A percentile compares a stretch with the other conserved stretches of the same genome.
These are phyloP conservation scores for Daldinia eschscholtzii DNA, from an alignment of 2,329 filamentous ascomycete genomes.

Conservation along the genomic window DNA sequence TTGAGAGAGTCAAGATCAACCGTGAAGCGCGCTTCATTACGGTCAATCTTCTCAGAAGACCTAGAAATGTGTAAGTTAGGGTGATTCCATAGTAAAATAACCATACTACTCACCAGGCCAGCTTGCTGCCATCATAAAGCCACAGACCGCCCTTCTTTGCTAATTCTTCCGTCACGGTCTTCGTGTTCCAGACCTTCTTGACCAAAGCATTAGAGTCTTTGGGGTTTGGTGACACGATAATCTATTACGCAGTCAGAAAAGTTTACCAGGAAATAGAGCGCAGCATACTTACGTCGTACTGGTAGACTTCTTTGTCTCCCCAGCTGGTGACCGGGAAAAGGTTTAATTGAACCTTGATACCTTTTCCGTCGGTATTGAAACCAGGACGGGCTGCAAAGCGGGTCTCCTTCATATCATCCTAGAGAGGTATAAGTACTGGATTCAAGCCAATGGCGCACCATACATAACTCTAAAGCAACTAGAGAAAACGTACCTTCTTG, in stretches of 20 bases:
- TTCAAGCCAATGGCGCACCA: neutral
- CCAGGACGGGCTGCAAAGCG: slow-evolving; percentile 63
- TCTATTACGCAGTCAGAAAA: slow-evolving; percentile 59
- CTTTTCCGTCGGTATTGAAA: slow-evolving; percentile 68
- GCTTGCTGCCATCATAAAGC: slow-evolving; percentile 85
- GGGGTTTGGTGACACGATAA: slow-evolving; percentile 72
- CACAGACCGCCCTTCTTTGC: slow-evolving; percentile 64
- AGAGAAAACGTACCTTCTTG: slow-evolving; percentile 52
- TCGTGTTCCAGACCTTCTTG: slow-evolving; percentile 81
- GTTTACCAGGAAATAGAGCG: neutral
- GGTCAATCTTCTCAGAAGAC: slow-evolving; percentile 57
- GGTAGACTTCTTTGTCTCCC: slow-evolving; percentile 74
- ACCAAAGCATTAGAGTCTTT: slow-evolving; percentile 72
- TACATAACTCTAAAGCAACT: neutral
- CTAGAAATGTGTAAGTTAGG: slow-evolving; percentile 43
- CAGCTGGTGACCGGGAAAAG: slow-evolving; percentile 76
- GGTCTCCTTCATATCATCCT: slow-evolving; percentile 46
- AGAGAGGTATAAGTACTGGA: slow-evolving; percentile 33
- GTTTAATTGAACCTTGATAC: slow-evolving; percentile 73
- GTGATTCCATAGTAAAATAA: neutral
- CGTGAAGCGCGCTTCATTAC: slow-evolving; percentile 65
- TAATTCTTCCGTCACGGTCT: slow-evolving; percentile 68
- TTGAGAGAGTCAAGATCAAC: slow-evolving; percentile 76
- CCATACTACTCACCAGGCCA: slow-evolving; percentile 81
- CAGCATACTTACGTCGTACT: slow-evolving; percentile 81